Conservation (phyloP, 306 rosid genomes). For the Cicer pinnatifidum region DNA sequence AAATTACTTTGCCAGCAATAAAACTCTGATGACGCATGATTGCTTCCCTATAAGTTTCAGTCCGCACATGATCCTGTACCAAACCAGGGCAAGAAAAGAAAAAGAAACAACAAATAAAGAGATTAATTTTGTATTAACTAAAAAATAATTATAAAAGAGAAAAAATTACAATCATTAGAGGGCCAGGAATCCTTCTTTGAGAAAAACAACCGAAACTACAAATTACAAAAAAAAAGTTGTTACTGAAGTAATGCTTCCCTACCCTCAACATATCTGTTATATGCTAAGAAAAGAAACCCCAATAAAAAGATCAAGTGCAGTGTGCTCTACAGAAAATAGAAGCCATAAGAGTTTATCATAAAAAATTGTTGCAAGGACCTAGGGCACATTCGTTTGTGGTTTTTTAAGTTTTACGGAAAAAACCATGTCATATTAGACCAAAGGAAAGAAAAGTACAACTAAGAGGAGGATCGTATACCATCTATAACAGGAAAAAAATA, state of each 20-base stretch:
- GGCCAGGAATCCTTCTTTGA: neutral
- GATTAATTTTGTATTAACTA: neutral
- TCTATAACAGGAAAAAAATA: neutral
- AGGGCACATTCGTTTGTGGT: too few relatives aligned
- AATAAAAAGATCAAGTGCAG: neutral
- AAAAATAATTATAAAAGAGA: neutral
- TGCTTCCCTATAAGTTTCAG: constrained; percentile 84
- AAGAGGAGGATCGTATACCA: neutral
- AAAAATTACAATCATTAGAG: constrained; percentile 10
- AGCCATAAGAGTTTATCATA: too few relatives aligned
- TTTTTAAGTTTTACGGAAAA: too few relatives aligned
- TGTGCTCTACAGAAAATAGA: neutral
- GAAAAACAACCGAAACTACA: constrained; percentile 5
- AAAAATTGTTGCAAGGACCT: too few relatives aligned
- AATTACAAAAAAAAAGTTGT: neutral
- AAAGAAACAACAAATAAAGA: neutral
- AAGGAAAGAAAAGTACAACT: neutral
- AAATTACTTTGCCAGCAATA: constrained; percentile 85
- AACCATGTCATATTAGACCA: too few relatives aligned
- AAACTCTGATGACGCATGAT: constrained; percentile 81
- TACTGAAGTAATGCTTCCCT: neutral
- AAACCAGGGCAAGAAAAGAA: neutral
- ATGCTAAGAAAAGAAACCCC: neutral
- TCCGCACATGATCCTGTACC: constrained; percentile 83
- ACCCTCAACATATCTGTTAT: neutral